A percentile compares a stretch with the other conserved stretches of the same genome.
These are phyloP conservation scores for Fusarium begoniae DNA, from an alignment of 2,329 filamentous ascomycete species.

Conservation along the genomic window DNA sequence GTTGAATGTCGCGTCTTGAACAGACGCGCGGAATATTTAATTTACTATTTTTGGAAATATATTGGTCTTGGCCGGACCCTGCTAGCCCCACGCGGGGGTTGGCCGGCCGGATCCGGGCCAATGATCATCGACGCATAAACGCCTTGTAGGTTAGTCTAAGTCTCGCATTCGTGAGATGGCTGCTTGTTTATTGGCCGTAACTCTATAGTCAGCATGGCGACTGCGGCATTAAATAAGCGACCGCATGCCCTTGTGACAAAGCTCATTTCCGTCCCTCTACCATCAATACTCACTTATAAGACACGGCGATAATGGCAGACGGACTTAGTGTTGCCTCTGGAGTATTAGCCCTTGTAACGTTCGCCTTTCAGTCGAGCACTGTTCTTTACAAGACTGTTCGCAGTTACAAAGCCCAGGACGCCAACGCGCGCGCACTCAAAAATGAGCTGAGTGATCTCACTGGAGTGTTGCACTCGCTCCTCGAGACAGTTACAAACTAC, in stretches of 20 bases:
- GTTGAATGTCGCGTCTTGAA: background rate
- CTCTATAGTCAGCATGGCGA: background rate
- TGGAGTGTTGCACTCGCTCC: conserved; percentile 46
- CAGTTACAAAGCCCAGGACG: conserved; percentile 23
- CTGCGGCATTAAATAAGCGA: background rate
- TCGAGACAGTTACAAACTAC: conserved; percentile 39
- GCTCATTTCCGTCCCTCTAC: background rate
- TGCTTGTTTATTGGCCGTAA: background rate
- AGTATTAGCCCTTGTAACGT: conserved; percentile 20
- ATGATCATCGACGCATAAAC: background rate
- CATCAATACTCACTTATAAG: background rate
- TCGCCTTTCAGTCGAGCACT: conserved; percentile 35
- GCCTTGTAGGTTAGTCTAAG: background rate
- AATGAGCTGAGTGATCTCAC: conserved; percentile 52
- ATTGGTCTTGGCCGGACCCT: background rate
- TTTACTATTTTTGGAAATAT: background rate
- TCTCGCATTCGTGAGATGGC: background rate
- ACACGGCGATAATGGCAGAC: conserved; percentile 30
- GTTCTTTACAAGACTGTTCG: conserved; percentile 24
- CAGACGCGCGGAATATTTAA: background rate
- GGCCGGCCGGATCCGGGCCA: background rate
- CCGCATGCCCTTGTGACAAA: background rate
- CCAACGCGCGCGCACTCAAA: conserved; percentile 51
- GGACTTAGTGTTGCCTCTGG: conserved; percentile 21
- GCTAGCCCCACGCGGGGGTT: background rate